These are phyloP conservation scores for Aspergillus pseudonomiae DNA, from an alignment of 2,329 filamentous ascomycete genomes.

Conservation along the genomic window DNA sequence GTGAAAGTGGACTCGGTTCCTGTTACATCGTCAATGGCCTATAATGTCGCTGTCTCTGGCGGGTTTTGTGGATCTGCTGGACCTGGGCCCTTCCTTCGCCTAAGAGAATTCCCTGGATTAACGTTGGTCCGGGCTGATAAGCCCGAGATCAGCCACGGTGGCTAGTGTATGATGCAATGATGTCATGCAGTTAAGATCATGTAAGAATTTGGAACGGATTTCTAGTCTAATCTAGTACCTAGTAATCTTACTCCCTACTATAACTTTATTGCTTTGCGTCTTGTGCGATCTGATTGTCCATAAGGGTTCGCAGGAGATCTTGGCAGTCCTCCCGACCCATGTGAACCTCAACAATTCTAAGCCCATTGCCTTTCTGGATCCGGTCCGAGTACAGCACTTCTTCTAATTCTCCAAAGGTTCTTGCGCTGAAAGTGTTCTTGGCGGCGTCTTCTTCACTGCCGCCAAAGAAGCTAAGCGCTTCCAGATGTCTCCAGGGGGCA, in stretches of 20 bases:
- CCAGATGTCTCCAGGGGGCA: slow-evolving; percentile 55
- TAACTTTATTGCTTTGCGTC: slow-evolving; percentile 16
- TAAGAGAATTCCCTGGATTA: neutral
- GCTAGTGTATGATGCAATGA: neutral
- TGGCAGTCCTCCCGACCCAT: slow-evolving; percentile 44
- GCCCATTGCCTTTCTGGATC: slow-evolving; percentile 41
- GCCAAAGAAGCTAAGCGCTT: slow-evolving; percentile 54
- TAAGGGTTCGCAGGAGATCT: slow-evolving; percentile 33
- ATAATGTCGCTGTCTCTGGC: neutral
- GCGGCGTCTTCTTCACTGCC: slow-evolving; percentile 38
- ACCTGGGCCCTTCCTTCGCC: neutral
- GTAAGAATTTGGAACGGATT: neutral
- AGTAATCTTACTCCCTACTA: neutral
- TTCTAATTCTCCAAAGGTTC: slow-evolving; percentile 52
- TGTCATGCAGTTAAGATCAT: neutral
- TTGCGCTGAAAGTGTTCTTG: slow-evolving; percentile 45
- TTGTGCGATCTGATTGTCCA: slow-evolving; percentile 34
- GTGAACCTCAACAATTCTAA: slow-evolving; percentile 48
- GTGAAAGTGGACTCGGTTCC: neutral
- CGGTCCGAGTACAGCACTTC: slow-evolving; percentile 39
- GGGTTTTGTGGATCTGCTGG: neutral
- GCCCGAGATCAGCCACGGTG: neutral
- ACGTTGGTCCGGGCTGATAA: neutral
- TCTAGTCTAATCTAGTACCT: neutral
- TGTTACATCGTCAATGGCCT: neutral